Conservation (phyloP, 2,329 filamentous ascomycete species). For the Malbranchea zuffiana region DNA sequence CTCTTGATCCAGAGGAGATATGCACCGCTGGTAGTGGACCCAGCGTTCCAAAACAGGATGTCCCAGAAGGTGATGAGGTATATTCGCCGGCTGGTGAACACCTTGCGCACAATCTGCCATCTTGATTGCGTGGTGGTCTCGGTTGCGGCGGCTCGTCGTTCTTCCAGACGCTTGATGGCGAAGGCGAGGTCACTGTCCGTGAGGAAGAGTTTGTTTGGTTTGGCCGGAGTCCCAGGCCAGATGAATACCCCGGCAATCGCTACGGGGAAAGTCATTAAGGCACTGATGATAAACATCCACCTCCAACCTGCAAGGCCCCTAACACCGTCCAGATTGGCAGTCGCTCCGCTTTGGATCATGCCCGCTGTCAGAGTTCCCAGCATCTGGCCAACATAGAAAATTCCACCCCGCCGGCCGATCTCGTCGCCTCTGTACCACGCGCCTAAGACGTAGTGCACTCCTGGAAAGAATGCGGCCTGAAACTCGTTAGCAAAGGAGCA, state of each 20-base stretch:
- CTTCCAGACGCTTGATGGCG: conserved; percentile 38
- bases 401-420: conserved; percentile 39
- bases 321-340: conserved; percentile 33
- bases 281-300: conserved; percentile 48
- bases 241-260: conserved; percentile 43
- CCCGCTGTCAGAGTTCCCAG: conserved; percentile 45
- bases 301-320: conserved; percentile 39
- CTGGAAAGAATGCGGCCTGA: conserved; percentile 30
- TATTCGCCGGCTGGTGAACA: conserved; percentile 38
- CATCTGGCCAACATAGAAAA: conserved; percentile 43
- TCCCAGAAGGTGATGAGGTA: conserved; percentile 43
- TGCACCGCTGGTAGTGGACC: conserved; percentile 39
- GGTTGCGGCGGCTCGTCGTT: conserved; percentile 14
- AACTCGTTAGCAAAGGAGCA: not conserved
- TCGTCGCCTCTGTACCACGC: conserved; percentile 43
- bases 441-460: conserved; percentile 29
- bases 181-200: conserved; percentile 39
- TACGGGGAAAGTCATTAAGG: conserved; percentile 46
- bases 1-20: conserved; percentile 51
- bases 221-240: conserved; percentile 42
- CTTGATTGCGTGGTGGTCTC: conserved; percentile 12
- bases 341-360: conserved; percentile 39
- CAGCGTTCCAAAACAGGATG: conserved; percentile 48
- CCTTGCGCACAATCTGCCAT: conserved; percentile 19
- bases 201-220: conserved; percentile 40